Base-by-base conservation (phyloP, 2,329 filamentous ascomycete species). In the Colletotrichum incanum region DNA sequence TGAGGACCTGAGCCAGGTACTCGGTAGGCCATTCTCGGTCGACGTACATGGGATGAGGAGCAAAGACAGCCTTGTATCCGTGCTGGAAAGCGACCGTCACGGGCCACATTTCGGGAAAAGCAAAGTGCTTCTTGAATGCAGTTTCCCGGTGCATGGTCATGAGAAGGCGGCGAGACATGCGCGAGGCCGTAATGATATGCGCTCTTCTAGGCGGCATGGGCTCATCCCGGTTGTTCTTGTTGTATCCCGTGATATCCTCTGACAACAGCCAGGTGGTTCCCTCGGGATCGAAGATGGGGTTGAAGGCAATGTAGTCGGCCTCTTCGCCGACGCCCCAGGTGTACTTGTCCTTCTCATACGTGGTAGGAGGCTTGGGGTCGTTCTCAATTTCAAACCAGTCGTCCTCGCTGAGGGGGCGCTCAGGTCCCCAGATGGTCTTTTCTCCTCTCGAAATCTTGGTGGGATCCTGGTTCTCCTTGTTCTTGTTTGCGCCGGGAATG, bases 91-190 rank as follows among this genome's bases (percentile, higher is more conserved):
- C 94, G 1, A 94, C 91, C 0, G 93, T 96, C 1, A 93, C 92
- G 0, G 95, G 94, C 94, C 94, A 98, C 95, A 98, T 98, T 82
- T 98, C 96, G 0, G 95, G 94, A 80, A 97, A 97, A 85, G 96
- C 97, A 75, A 94, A 93, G 82, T 97, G 93, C 77, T 95, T 95
- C 79, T 93, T 92, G 77, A 94, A 89, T 39, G 92, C 91, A 5
- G 95, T 98, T 84, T 98, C 95, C 67, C 91, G 89, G 85, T 98
- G 96, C 96, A 98, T 98, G 23, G 92, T 92, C 73, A 91, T 86
- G 18, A 98, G 87, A 59, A 98, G 90, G 58, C 91, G 91, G 60
- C 92, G 91, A 16, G 93, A 96, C 84, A 98, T 93, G 65, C 96
- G 91, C 0, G 93, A 93, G 0, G 95, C 92, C 0, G 95, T 96